A percentile compares a stretch with the other conserved stretches of the same genome.
Evolutionary conservation across 441 rosid species (phyloP).

Genomic region (Capsella rubella): DNA sequence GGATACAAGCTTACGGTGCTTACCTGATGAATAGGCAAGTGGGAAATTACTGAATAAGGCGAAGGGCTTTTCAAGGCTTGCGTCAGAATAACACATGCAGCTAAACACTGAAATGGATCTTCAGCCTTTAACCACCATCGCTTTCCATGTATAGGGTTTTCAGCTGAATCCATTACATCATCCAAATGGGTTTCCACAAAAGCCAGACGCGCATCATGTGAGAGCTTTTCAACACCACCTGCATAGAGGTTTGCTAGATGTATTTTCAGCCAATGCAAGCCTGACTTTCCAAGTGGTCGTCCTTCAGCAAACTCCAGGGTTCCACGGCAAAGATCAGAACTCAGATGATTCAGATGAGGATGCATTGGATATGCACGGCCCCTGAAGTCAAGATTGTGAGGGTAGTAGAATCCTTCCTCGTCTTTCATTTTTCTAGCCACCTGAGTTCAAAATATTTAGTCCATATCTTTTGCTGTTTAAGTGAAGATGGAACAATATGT

Average conservation of each 20-base stretch:
- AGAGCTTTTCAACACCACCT: constrained; percentile 88
- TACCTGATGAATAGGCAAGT: constrained; percentile 96
- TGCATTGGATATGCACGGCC: constrained; percentile 99
- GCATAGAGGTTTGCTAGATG: constrained; percentile 87
- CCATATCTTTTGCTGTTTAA: constrained; percentile 35
- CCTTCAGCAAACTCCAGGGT: constrained; percentile 95
- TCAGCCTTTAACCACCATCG: constrained; percentile 96
- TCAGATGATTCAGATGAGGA: constrained; percentile 87
- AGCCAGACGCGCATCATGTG: constrained; percentile 86
- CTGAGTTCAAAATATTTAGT: constrained; percentile 51
- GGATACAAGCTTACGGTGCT: constrained; percentile 31
- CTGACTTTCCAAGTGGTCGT: constrained; percentile 83
- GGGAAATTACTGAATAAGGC: constrained; percentile 68
- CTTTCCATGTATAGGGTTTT: constrained; percentile 79
- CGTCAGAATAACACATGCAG: constrained; percentile 81
- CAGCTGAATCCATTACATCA: constrained; percentile 89
- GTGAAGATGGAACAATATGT: constrained; percentile 31
- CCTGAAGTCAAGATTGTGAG: constrained; percentile 96
- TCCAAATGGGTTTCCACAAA: constrained; percentile 82
- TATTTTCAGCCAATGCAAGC: constrained; percentile 86
- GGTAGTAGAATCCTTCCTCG: constrained; percentile 96
- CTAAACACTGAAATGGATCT: constrained; percentile 97
- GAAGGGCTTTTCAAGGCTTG: constrained; percentile 87
- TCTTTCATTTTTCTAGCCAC: constrained; percentile 90
- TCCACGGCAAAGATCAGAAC: constrained; percentile 96